Evolutionary conservation across 1,284 basidiomycete genomes (phyloP), one percentile per base, ranked within the genome.

Genomic region (Sporisorium sorghi): DNA sequence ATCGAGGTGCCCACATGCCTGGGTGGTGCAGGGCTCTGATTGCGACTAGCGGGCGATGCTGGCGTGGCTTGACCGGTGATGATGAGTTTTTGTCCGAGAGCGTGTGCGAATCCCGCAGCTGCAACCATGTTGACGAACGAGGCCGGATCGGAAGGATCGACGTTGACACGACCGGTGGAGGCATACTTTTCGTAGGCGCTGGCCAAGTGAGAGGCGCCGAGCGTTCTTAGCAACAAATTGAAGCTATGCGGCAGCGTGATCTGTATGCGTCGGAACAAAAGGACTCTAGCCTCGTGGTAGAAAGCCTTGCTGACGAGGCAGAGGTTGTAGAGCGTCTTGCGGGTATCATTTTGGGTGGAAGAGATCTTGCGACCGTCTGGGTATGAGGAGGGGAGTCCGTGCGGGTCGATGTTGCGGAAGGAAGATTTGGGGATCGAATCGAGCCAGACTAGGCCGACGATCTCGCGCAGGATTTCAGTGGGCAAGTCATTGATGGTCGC

Each of bases 211-310:
- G 74, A 71, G 0, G 80, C 79, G 11, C 80, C 79, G 11, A 82
- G 69, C 19, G 75, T 74, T 30, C 79, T 52, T 33, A 84, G 42
- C 2, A 84, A 68, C 24, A 80, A 57, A 43, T 78, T 73, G 67
- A 84, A 84, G 53, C 75, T 75, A 61, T 79, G 79, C 0, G 83
- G 83, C 2, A 83, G 60, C 3, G 78, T 83, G 60, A 84, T 80
- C 49, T 83, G 81, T 32, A 84, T 71, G 24, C 81, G 64, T 14
- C 83, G 54, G 58, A 80, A 83, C 19, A 84, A 63, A 11, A 84
- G 72, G 9, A 81, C 80, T 28, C 80, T 63, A 2, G 83, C 79
- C 43, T 80, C 76, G 42, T 73, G 58, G 49, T 80, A 80, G 52
- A 83, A 81, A 7, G 79, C 68, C 19, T 69, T 67, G 62, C 74